Evolutionary conservation across 1,284 basidiomycete genomes (phyloP).

Genomic region (Sutorius eximius): DNA sequence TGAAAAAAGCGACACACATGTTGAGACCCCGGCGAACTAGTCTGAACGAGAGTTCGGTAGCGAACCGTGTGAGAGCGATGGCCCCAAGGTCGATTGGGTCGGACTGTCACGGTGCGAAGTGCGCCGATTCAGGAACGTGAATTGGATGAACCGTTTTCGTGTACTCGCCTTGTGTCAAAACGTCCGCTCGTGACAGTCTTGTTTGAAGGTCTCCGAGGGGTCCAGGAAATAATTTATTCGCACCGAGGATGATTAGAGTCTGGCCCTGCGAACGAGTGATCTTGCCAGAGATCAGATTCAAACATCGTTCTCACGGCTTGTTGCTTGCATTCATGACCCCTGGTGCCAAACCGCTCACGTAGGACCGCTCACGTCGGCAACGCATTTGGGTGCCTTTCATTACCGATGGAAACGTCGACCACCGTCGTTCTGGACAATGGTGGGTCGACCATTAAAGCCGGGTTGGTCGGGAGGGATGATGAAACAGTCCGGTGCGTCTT

Average conservation of each 20-base stretch:
- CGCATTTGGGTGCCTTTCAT: not conserved
- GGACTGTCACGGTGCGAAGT: not conserved
- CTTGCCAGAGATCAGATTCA: not conserved
- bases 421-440: slow-evolving; percentile 85
- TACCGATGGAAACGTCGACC: slow-evolving; percentile 40
- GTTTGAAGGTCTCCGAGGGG: slow-evolving; percentile 21
- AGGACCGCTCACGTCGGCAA: not conserved
- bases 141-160: not conserved
- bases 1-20: slow-evolving; percentile 77
- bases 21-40: not conserved
- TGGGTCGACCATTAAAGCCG: slow-evolving; percentile 76
- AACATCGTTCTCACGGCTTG: slow-evolving; percentile 17
- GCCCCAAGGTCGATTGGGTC: not conserved
- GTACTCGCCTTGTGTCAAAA: slow-evolving; percentile 8
- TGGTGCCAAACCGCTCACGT: not conserved
- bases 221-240: not conserved
- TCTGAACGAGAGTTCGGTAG: not conserved
- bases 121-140: slow-evolving; percentile 5
- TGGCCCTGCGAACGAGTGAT: slow-evolving; percentile 5
- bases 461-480: slow-evolving; percentile 40
- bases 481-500: slow-evolving; percentile 24
- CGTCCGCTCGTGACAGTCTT: slow-evolving; percentile 4
- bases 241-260: slow-evolving; percentile 3
- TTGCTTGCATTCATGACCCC: not conserved
- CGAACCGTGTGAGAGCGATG: slow-evolving; percentile 6